Evolutionary conservation across 2,329 filamentous ascomycete species (phyloP).

Genomic region (Pseudonectria foliicola): DNA sequence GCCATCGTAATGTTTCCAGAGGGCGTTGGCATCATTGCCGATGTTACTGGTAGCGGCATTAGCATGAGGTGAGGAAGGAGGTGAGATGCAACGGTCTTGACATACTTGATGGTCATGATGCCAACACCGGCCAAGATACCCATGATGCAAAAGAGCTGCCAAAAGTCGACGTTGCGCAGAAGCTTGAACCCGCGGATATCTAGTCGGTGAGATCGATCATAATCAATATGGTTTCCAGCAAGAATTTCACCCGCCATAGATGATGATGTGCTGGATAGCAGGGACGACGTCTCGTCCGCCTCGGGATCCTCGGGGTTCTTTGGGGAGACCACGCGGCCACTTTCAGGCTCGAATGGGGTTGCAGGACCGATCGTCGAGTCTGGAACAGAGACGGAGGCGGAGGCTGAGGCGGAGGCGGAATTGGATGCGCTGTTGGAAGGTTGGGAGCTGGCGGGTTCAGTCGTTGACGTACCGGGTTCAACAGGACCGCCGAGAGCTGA

Average conservation of each 20-base stretch:
- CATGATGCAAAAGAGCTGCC: conserved; percentile 83
- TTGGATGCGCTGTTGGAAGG: conserved; percentile 14
- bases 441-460: conserved; percentile 15
- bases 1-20: conserved; percentile 82
- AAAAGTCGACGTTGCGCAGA: conserved; percentile 70
- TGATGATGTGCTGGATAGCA: conserved; percentile 61
- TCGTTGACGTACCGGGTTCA: conserved; percentile 60
- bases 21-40: conserved; percentile 77
- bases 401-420: conserved; percentile 3
- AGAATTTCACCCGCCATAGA: conserved; percentile 44
- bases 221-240: conserved; percentile 57
- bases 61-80: not conserved
- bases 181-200: conserved; percentile 84
- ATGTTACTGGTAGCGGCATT: conserved; percentile 62
- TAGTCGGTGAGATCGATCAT: conserved; percentile 69
- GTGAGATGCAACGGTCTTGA: conserved; percentile 9
- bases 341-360: conserved; percentile 20
- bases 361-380: conserved; percentile 16
- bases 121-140: conserved; percentile 88
- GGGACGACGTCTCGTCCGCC: conserved; percentile 69
- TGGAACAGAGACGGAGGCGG: conserved; percentile 4
- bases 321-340: conserved; percentile 19
- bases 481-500: conserved; percentile 30
- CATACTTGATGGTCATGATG: conserved; percentile 98
- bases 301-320: conserved; percentile 31